These are phyloP conservation scores for Xylaria curta DNA, from an alignment of 495 filamentous ascomycete species.

Conservation along the genomic window DNA sequence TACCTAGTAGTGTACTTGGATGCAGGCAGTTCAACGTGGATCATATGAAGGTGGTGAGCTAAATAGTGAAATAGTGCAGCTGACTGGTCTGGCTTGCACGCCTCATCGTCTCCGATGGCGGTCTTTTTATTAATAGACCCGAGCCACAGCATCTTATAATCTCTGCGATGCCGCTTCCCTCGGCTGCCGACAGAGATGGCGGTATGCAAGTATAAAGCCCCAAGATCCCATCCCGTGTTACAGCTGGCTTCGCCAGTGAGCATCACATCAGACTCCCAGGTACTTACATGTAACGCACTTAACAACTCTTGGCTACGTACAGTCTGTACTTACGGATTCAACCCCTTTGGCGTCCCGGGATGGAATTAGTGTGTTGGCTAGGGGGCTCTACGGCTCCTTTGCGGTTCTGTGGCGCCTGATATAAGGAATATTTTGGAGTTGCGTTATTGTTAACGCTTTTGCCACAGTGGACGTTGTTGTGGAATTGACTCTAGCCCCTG, in stretches of 20 bases:
- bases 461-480: conserved; percentile 10
- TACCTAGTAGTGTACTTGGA: too few species aligned
- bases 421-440: conserved; percentile 11
- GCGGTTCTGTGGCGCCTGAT: conserved; percentile 14
- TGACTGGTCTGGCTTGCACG: conserved; percentile 23
- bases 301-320: neutral
- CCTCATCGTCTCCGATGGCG: conserved; percentile 23
- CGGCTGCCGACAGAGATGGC: conserved; percentile 11
- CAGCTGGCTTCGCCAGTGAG: neutral
- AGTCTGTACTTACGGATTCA: too few species aligned
- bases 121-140: conserved; percentile 21
- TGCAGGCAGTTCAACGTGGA: neutral
- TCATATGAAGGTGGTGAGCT: conserved; percentile 17
- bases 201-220: conserved; percentile 22
- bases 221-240: neutral
- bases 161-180: conserved; percentile 17
- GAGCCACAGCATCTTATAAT: conserved; percentile 17
- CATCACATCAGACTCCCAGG: neutral
- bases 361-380: conserved; percentile 9
- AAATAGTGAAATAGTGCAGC: neutral
- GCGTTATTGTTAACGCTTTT: neutral
- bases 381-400: neutral
- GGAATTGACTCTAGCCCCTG: neutral
- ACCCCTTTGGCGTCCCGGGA: neutral
- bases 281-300: neutral